These are phyloP conservation scores for Takakia lepidozioides DNA, from an alignment of 225 moss, liverwort and hornwort species.

Conservation along the genomic window DNA sequence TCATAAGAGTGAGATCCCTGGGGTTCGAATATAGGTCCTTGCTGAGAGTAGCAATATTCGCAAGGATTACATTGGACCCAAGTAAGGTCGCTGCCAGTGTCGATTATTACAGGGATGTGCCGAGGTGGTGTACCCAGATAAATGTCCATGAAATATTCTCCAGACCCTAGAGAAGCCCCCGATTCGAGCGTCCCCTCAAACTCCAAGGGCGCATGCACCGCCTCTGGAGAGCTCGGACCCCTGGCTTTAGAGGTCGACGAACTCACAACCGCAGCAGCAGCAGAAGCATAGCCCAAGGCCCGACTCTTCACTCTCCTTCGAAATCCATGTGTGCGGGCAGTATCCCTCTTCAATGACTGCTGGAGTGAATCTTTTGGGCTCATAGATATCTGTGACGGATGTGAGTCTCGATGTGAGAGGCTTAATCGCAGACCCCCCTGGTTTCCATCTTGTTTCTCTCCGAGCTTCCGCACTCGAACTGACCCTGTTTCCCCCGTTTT, in stretches of 20 bases:
- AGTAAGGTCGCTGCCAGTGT: constrained; percentile 53
- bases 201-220: neutral
- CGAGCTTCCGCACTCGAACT: neutral
- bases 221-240: neutral
- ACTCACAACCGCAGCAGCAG: neutral
- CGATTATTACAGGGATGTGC: constrained; percentile 42
- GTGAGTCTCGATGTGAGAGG: constrained; percentile 3
- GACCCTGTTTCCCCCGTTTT: too few species aligned
- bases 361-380: constrained; percentile 1
- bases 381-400: constrained; percentile 1
- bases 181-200: constrained; percentile 41
- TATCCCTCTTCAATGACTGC: constrained; percentile 5
- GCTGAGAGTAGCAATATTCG: constrained; percentile 33
- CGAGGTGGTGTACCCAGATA: constrained; percentile 40
- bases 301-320: neutral
- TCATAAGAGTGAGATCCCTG: constrained; percentile 30
- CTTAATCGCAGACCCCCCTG: constrained; percentile 3
- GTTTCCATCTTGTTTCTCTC: neutral
- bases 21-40: constrained; percentile 32
- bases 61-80: constrained; percentile 57
- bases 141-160: constrained; percentile 53
- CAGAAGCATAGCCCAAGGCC: neutral
- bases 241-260: neutral
- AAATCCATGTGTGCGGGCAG: constrained; percentile 4
- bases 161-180: constrained; percentile 39